A percentile compares a stretch with the other conserved stretches of the same genome.
Evolutionary conservation across 2,329 filamentous ascomycete genomes (phyloP).

Genomic region (Colletotrichum tofieldiae): DNA sequence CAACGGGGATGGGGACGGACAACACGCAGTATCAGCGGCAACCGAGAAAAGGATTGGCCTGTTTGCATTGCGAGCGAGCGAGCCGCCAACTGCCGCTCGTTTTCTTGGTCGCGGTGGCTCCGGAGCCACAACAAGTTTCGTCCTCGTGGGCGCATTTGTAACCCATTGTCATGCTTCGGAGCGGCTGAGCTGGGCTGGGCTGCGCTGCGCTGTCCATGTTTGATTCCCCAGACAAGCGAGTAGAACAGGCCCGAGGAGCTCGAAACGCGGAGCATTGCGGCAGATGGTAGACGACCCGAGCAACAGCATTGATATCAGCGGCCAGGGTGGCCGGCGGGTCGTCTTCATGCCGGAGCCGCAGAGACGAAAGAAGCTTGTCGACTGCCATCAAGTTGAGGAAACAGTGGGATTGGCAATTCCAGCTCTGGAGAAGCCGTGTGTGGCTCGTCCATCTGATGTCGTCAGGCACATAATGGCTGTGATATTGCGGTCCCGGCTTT

Average conservation of each 20-base stretch:
- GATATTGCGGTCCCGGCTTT: slow-evolving; percentile 20
- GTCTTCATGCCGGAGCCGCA: slow-evolving; percentile 40
- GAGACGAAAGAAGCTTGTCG: slow-evolving; percentile 28
- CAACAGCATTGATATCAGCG: slow-evolving; percentile 33
- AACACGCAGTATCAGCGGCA: slow-evolving; percentile 30
- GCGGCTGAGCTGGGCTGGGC: slow-evolving; percentile 34
- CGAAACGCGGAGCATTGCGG: slow-evolving; percentile 33
- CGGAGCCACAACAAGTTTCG: slow-evolving; percentile 12
- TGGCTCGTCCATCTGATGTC: slow-evolving; percentile 35
- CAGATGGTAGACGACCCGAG: slow-evolving; percentile 27
- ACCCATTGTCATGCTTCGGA: slow-evolving; percentile 33
- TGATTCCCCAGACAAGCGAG: slow-evolving; percentile 19
- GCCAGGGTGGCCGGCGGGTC: slow-evolving; percentile 34
- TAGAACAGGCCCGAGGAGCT: slow-evolving; percentile 7
- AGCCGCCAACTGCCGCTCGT: slow-evolving; percentile 36
- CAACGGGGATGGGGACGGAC: slow-evolving; percentile 26
- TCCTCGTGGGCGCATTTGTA: slow-evolving; percentile 28
- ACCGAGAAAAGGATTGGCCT: slow-evolving; percentile 8
- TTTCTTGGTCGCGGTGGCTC: slow-evolving; percentile 28
- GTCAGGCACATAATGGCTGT: slow-evolving; percentile 31
- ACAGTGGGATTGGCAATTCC: slow-evolving; percentile 20
- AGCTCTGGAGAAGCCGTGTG: slow-evolving; percentile 35
- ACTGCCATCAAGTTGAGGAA: slow-evolving; percentile 29
- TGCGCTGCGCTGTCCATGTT: slow-evolving; percentile 16
- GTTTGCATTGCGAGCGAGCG: slow-evolving; percentile 19